These are phyloP conservation scores for Nannizziopsis barbatae DNA, from an alignment of 2,329 filamentous ascomycete species.

Conservation along the genomic window DNA sequence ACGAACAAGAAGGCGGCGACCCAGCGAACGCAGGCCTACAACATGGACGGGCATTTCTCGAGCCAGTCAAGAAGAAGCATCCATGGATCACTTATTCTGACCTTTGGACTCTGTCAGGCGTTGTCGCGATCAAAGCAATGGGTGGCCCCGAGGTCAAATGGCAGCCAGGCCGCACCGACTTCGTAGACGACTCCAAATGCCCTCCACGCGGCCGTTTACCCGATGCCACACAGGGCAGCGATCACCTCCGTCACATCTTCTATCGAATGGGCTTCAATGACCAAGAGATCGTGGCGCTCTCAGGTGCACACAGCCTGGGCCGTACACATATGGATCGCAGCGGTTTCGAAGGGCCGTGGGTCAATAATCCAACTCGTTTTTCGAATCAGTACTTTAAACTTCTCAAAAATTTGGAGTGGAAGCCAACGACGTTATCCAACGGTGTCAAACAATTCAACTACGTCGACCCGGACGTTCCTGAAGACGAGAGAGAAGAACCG, in stretches of 20 bases:
- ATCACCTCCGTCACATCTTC: conserved; percentile 47
- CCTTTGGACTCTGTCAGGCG: conserved; percentile 53
- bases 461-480: conserved; percentile 42
- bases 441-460: conserved; percentile 50
- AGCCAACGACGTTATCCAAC: conserved; percentile 42
- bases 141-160: conserved; percentile 49
- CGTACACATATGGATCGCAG: conserved; percentile 46
- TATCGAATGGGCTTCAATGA: conserved; percentile 51
- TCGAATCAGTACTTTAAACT: conserved; percentile 49
- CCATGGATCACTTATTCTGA: conserved; percentile 57
- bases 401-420: conserved; percentile 44
- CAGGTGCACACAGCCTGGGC: conserved; percentile 47
- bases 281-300: conserved; percentile 48
- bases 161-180: conserved; percentile 50
- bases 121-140: conserved; percentile 49
- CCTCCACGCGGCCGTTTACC: conserved; percentile 49
- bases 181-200: conserved; percentile 49
- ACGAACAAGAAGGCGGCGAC: conserved; percentile 53
- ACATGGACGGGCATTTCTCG: conserved; percentile 52
- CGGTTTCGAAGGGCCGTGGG: conserved; percentile 50
- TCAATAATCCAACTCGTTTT: conserved; percentile 49
- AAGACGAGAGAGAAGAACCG: conserved; percentile 38
- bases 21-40: conserved; percentile 55
- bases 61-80: conserved; percentile 48
- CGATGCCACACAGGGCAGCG: conserved; percentile 44